Evolutionary conservation across 768 basidiomycete genomes (phyloP), one percentile per base, ranked within the genome.

Genomic region (Russula emetica): DNA sequence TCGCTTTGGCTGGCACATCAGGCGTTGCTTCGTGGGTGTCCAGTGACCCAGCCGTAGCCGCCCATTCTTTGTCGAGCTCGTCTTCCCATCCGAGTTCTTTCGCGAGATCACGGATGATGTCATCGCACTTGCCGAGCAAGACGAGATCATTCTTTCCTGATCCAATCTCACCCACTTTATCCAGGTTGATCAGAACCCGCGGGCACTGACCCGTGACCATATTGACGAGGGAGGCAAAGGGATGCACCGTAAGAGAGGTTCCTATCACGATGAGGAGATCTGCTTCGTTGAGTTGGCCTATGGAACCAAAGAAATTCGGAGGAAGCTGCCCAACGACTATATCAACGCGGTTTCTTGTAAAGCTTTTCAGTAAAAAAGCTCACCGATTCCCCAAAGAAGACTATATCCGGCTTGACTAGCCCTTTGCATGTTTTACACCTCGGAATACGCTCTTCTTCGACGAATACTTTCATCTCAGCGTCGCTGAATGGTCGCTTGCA

Each of bases 321-420:
- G 95, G 94, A 5, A 98, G 83, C 92, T 92, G 67, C 14, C 47
- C 47, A 7, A 16, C 14, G 4, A 18, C 53, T 22, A 22, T 24
- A 26, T 66, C 3, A 59, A 34, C 16, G 55, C 18, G 22, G 28
- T 2, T 18, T 20, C 18, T 6, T 36, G 34, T 24, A n/a, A 24
- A 18, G 16, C 2, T 28, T 20, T 20, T 26, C n/a, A 20, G 42
- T 0, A 20, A 61, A 16, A n/a, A 26, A 20, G 76, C 85, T 36
- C 71, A 89, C 86, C 42, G 80, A 71, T 75, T 93, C 90, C 26
- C 94, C 93, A 70, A 96, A 95, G 76, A 96, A 95, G 14, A 96
- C 91, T 49, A 96, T 96, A 70, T 96, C 90, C n/a, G 93, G 93
- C 74, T 95, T 94, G 18, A 94, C 86, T 44, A 92, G 78, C 0